Percentiles rank a stretch among this genome's conserved stretches.
These are phyloP conservation scores for Leccinum fibrillosum DNA, from an alignment of 768 basidiomycete species.

Conservation along the genomic window DNA sequence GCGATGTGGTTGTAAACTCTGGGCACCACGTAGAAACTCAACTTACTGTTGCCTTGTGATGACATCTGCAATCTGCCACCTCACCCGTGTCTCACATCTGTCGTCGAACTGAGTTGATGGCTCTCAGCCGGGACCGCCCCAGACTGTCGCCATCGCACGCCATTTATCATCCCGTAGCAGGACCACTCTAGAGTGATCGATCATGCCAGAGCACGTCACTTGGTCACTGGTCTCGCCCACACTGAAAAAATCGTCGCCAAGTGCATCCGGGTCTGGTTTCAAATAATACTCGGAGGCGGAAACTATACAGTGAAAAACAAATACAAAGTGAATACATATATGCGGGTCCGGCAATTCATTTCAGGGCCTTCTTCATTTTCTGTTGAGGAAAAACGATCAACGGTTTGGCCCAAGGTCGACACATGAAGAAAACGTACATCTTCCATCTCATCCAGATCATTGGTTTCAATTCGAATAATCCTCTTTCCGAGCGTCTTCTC, in stretches of 20 bases:
- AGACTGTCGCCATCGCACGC: too few species aligned
- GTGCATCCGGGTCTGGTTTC: background rate
- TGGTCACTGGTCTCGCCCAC: background rate
- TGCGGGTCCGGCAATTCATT: slow-evolving; percentile 34
- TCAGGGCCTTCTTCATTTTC: slow-evolving; percentile 83
- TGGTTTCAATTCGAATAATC: slow-evolving; percentile 85
- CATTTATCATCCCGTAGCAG: too few species aligned
- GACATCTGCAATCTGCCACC: background rate
- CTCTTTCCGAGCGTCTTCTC: slow-evolving; percentile 72
- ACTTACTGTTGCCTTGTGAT: background rate
- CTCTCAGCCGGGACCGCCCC: too few species aligned
- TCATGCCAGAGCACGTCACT: background rate
- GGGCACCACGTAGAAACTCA: background rate
- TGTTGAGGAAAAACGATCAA: slow-evolving; percentile 22
- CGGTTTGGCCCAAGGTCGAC: background rate
- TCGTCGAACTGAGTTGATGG: background rate
- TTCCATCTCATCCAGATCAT: slow-evolving; percentile 93
- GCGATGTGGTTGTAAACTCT: background rate
- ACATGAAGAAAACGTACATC: slow-evolving; percentile 49
- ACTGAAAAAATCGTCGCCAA: background rate
- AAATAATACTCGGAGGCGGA: background rate
- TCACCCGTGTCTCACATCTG: background rate
- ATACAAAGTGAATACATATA: background rate
- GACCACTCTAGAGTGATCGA: background rate
- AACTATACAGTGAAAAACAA: background rate